Evolutionary conservation across 2,329 filamentous ascomycete genomes (phyloP).

Genomic region (Epichloe typhina): DNA sequence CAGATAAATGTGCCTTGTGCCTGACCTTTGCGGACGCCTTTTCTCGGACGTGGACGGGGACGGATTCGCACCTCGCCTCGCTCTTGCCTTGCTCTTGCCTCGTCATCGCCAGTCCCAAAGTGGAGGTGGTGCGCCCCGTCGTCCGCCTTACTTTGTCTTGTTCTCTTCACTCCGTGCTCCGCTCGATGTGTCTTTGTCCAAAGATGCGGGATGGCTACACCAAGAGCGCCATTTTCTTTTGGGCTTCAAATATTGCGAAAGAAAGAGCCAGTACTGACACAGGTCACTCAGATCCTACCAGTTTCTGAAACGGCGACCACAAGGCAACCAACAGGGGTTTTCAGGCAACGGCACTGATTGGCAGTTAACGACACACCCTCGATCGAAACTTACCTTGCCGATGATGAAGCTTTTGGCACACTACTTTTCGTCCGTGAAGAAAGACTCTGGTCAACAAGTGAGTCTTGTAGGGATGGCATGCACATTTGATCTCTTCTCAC

Average conservation of each 20-base stretch:
- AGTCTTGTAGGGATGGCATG: too few relatives aligned
- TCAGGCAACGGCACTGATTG: neutral
- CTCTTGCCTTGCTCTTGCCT: neutral
- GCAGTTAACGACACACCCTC: neutral
- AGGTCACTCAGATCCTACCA: neutral
- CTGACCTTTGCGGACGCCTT: neutral
- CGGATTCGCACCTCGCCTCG: neutral
- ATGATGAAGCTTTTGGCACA: neutral
- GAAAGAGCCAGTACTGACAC: neutral
- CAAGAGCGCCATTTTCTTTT: neutral
- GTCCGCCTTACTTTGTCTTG: slow-evolving; percentile 2
- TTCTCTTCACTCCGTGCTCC: neutral
- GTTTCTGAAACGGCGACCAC: slow-evolving; percentile 1
- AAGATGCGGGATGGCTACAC: neutral
- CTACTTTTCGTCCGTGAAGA: neutral
- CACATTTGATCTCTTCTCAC: too few relatives aligned
- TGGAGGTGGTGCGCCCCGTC: slow-evolving; percentile 1
- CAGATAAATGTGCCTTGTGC: too few relatives aligned
- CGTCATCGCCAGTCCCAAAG: neutral
- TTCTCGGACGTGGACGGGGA: neutral
- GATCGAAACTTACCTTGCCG: neutral
- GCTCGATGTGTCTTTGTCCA: neutral
- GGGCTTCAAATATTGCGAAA: neutral
- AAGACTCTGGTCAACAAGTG: neutral
- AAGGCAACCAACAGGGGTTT: slow-evolving; percentile 1